Conservation (phyloP, 129 eudicot species). For the Artemisia annua region DNA sequence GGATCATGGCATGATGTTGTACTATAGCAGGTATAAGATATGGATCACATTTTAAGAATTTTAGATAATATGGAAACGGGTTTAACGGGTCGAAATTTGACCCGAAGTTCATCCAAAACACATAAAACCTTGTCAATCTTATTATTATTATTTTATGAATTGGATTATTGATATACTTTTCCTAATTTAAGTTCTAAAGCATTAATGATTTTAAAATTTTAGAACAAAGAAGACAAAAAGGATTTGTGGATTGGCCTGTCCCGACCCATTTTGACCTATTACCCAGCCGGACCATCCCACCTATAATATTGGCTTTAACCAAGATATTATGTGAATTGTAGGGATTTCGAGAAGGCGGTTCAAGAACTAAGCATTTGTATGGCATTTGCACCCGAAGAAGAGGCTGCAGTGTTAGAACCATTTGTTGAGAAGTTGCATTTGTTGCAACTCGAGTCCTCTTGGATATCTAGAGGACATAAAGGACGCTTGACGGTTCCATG, state of each 20-base stretch:
- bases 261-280: background rate
- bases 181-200: background rate
- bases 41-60: background rate
- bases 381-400: constrained; percentile 97
- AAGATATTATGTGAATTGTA: constrained; percentile 22
- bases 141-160: background rate
- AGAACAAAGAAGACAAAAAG: background rate
- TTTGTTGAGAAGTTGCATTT: constrained; percentile 88
- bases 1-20: constrained; percentile 96
- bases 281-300: background rate
- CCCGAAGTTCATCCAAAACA: background rate
- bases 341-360: constrained; percentile 81
- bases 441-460: constrained; percentile 67
- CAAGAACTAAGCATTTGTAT: constrained; percentile 97
- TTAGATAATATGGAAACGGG: background rate
- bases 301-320: background rate
- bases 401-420: constrained; percentile 75
- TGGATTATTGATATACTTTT: background rate
- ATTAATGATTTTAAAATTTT: background rate
- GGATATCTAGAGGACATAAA: constrained; percentile 65
- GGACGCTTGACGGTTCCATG: constrained; percentile 51
- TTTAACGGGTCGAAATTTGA: background rate
- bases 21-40: constrained; percentile 57
- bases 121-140: background rate
- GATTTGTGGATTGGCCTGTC: background rate